Conservation (phyloP, 441 rosid genomes). For the Croton laevigatus region DNA sequence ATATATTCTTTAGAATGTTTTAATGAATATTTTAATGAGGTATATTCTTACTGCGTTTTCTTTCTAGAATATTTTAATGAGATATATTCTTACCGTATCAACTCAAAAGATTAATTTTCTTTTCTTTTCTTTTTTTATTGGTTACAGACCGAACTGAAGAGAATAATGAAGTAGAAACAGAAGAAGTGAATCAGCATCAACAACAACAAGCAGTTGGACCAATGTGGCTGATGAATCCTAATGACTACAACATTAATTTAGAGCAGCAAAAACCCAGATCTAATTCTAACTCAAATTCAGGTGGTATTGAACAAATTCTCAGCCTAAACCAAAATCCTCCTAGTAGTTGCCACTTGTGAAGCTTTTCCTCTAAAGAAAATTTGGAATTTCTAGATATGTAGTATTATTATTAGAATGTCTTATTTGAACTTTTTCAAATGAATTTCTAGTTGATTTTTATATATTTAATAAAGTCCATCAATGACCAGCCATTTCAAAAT, state of each 20-base stretch:
- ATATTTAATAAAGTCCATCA: too few species aligned
- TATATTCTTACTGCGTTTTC: too few species aligned
- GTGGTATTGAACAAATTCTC: neutral
- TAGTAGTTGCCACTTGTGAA: neutral
- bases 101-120: too few species aligned
- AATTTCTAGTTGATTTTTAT: too few species aligned
- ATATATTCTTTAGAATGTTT: too few species aligned
- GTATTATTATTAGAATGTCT: neutral
- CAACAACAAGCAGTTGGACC: neutral
- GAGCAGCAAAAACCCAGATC: neutral
- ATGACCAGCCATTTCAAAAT: too few species aligned
- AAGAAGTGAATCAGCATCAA: neutral
- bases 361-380: neutral
- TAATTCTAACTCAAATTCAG: neutral
- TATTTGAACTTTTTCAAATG: neutral
- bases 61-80: too few species aligned
- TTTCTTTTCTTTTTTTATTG: too few species aligned
- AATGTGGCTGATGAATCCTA: neutral
- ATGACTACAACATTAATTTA: neutral
- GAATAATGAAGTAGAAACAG: neutral
- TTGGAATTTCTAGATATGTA: slow-evolving; percentile 3
- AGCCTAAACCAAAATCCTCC: neutral
- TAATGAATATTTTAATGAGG: too few species aligned
- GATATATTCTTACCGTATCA: too few species aligned
- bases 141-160: neutral